Evolutionary conservation across 2,329 filamentous ascomycete genomes (phyloP).

Genomic region (Coniochaeta prunicola): DNA sequence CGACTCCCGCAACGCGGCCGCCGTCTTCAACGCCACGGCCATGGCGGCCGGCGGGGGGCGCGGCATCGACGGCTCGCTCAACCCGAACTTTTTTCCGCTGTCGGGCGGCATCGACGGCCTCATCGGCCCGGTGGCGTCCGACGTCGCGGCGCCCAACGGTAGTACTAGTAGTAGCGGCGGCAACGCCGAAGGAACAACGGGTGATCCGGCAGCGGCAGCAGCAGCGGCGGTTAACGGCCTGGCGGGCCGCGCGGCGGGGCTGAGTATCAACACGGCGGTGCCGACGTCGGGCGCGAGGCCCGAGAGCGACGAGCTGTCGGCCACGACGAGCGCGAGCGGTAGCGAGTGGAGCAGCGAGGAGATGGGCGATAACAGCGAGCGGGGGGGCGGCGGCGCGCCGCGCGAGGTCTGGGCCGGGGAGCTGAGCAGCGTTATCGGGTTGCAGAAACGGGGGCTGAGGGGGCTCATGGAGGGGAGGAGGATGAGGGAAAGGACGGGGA

Average conservation of each 20-base stretch:
- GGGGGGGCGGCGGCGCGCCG: constrained; percentile 36
- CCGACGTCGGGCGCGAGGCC: constrained; percentile 26
- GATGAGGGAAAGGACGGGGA: constrained; percentile 65
- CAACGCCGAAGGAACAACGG: too few relatives aligned
- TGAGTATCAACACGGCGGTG: constrained; percentile 43
- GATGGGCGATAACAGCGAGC: constrained; percentile 43
- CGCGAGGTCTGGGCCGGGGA: constrained; percentile 76
- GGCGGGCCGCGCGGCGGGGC: constrained; percentile 25
- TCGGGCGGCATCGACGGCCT: constrained; percentile 37
- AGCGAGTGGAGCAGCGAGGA: constrained; percentile 51
- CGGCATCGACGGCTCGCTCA: constrained; percentile 62
- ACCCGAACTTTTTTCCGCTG: constrained; percentile 55
- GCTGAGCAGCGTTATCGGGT: constrained; percentile 81
- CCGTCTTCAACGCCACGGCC: constrained; percentile 95
- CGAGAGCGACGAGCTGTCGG: constrained; percentile 40
- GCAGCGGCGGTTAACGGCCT: constrained; percentile 17
- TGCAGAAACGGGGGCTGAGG: constrained; percentile 87
- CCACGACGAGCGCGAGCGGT: constrained; percentile 42
- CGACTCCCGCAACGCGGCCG: constrained; percentile 89
- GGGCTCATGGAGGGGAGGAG: constrained; percentile 92
- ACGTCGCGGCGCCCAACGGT: constrained; percentile 10
- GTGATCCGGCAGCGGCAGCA: constrained; percentile 16
- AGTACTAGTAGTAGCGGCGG: too few relatives aligned
- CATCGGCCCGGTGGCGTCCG: constrained; percentile 8
- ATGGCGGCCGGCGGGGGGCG: constrained; percentile 95